Percentiles rank a stretch among this genome's conserved stretches.
Evolutionary conservation across 768 basidiomycete genomes (phyloP).

Genomic region (Nidularia sp.): DNA sequence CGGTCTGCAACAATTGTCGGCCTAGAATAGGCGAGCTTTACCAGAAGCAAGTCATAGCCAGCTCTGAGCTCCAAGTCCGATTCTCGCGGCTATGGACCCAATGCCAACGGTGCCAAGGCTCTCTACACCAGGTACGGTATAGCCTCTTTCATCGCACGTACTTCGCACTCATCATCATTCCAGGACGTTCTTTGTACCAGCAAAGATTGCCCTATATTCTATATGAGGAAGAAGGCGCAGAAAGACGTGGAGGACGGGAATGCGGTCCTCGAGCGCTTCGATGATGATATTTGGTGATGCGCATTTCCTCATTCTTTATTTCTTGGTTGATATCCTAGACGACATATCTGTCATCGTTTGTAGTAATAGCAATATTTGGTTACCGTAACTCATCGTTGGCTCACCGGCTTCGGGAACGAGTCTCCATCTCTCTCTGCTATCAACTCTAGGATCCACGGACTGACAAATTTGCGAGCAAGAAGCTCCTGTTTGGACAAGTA

Average conservation of each 20-base stretch:
- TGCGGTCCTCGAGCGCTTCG: slow-evolving; percentile 79
- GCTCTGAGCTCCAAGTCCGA: slow-evolving; percentile 81
- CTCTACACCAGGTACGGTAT: slow-evolving; percentile 76
- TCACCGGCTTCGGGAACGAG: slow-evolving; percentile 4
- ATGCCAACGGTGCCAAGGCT: slow-evolving; percentile 98
- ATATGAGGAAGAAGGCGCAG: slow-evolving; percentile 97
- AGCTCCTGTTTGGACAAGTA: slow-evolving; percentile 34
- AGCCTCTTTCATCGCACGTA: not conserved
- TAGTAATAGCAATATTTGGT: not conserved
- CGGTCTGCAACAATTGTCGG: slow-evolving; percentile 92
- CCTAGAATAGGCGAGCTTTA: slow-evolving; percentile 85
- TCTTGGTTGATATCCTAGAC: not conserved
- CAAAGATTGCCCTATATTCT: slow-evolving; percentile 98
- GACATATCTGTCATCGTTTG: not conserved
- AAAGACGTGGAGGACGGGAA: slow-evolving; percentile 93
- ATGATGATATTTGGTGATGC: slow-evolving; percentile 64
- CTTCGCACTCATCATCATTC: not conserved
- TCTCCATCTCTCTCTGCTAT: slow-evolving; percentile 18
- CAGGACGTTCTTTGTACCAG: slow-evolving; percentile 96
- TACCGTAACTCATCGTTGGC: slow-evolving; percentile 1
- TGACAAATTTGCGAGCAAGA: slow-evolving; percentile 29
- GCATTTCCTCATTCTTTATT: not conserved
- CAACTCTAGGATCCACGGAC: slow-evolving; percentile 35
- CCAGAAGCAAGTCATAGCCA: slow-evolving; percentile 76
- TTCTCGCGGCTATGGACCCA: slow-evolving; percentile 98